Conservation (phyloP, 208 protist species). For the Acanthamoeba culbertsoni region DNA sequence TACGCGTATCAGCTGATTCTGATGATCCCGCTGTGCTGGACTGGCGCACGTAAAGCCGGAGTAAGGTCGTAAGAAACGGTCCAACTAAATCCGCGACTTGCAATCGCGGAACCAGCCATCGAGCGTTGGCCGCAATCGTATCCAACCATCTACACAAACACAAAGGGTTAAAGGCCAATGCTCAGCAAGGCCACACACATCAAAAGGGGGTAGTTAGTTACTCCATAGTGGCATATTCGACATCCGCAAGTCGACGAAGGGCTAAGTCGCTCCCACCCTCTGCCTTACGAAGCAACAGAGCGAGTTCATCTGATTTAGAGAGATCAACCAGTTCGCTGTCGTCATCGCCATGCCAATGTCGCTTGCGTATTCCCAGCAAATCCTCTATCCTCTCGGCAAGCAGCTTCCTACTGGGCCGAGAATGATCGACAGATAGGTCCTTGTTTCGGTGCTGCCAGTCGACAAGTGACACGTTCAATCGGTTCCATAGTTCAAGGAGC, state of each 20-base stretch:
- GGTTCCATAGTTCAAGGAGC: neutral
- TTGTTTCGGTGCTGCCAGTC: neutral
- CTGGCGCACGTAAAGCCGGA: neutral
- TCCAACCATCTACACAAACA: neutral
- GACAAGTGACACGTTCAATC: neutral
- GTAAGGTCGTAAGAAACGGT: neutral
- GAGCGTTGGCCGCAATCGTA: neutral
- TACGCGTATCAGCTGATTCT: neutral
- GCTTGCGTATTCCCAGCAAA: neutral
- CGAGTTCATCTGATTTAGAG: neutral
- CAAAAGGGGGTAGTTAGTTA: neutral
- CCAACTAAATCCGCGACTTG: neutral
- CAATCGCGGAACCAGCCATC: neutral
- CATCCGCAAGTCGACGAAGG: too few species aligned
- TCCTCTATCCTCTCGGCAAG: neutral
- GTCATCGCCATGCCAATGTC: neutral
- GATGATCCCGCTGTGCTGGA: neutral
- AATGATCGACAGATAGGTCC: neutral
- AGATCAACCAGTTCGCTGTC: neutral
- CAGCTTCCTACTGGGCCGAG: neutral
- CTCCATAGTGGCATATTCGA: too few species aligned
- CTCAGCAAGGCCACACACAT: neutral
- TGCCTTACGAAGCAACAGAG: neutral
- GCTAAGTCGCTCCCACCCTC: too few species aligned
- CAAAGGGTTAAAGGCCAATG: neutral